phyloP scores from a whole-genome alignment of 441 rosid species.

The Jatropha multifida region DNA sequence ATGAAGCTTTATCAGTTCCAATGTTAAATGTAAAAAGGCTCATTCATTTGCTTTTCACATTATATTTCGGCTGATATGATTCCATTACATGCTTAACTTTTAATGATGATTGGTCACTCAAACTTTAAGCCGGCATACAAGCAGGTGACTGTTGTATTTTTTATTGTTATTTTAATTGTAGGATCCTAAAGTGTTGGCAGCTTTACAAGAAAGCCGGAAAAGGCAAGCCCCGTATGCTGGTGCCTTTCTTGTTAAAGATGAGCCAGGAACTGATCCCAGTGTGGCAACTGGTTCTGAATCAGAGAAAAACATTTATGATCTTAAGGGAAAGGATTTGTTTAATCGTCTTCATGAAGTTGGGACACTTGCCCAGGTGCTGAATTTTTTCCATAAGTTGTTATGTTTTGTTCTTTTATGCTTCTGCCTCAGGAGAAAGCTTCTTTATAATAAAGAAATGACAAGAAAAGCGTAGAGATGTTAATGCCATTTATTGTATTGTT shows the following conservation, averaged over 20 bases:
- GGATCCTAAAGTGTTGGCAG: constrained; percentile 93
- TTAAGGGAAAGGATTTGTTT: constrained; percentile 85
- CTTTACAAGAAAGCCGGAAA: constrained; percentile 85
- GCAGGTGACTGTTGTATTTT: not conserved
- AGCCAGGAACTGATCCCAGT: constrained; percentile 63
- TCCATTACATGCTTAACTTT: not conserved
- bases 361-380: constrained; percentile 88
- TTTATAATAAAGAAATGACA: not conserved
- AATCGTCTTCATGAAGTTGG: constrained; percentile 96
- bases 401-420: constrained; percentile 4
- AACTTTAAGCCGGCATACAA: not conserved
- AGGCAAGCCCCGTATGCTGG: constrained; percentile 98
- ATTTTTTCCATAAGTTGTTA: constrained; percentile 13
- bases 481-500: constrained; percentile 14
- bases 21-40: constrained; percentile 1
- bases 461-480: not conserved
- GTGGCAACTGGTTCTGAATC: constrained; percentile 59
- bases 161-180: constrained; percentile 29
- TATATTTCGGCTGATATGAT: not conserved
- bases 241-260: constrained; percentile 95
- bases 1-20: not conserved
- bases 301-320: constrained; percentile 63
- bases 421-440: not conserved
- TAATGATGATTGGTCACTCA: not conserved
- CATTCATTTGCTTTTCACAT: not conserved